Evolutionary conservation across 129 eudicot genomes (phyloP).

Genomic region (Pulicaria dysenterica): DNA sequence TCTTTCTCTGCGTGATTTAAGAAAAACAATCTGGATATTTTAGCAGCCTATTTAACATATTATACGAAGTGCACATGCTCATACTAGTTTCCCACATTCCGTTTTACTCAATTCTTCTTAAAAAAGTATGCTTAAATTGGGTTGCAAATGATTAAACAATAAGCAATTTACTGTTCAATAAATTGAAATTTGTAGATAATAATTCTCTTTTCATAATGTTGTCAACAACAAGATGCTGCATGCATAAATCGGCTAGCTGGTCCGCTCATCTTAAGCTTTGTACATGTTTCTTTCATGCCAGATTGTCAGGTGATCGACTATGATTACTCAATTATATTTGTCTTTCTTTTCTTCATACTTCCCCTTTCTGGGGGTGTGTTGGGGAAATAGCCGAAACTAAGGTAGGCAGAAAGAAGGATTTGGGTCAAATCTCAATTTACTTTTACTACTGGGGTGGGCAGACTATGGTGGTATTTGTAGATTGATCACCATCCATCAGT

Average conservation of each 20-base stretch:
- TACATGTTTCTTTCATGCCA: conserved; percentile 8
- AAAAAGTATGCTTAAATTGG: too few relatives aligned
- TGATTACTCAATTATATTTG: conserved; percentile 9
- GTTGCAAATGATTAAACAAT: too few relatives aligned
- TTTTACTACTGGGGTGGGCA: conserved; percentile 21
- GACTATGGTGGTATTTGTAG: conserved; percentile 10
- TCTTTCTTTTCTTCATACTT: background rate
- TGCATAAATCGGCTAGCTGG: background rate
- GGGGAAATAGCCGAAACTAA: conserved; percentile 9
- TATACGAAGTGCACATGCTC: conserved; percentile 26
- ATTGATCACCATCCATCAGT: conserved; percentile 27
- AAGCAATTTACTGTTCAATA: too few relatives aligned
- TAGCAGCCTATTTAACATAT: conserved; percentile 23
- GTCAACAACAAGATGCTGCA: background rate
- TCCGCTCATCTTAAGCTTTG: background rate
- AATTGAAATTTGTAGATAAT: background rate
- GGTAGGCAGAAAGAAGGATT: conserved; percentile 22
- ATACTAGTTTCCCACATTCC: too few relatives aligned
- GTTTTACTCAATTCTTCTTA: too few relatives aligned
- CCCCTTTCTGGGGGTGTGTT: background rate
- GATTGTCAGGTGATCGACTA: background rate
- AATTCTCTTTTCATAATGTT: background rate
- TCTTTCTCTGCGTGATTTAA: conserved; percentile 16
- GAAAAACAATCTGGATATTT: conserved; percentile 6
- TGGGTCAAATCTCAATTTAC: conserved; percentile 12